Percentiles rank a stretch among this genome's conserved stretches.
These are phyloP conservation scores for Phialophora verrucosa DNA, from an alignment of 2,329 filamentous ascomycete genomes.

Conservation along the genomic window DNA sequence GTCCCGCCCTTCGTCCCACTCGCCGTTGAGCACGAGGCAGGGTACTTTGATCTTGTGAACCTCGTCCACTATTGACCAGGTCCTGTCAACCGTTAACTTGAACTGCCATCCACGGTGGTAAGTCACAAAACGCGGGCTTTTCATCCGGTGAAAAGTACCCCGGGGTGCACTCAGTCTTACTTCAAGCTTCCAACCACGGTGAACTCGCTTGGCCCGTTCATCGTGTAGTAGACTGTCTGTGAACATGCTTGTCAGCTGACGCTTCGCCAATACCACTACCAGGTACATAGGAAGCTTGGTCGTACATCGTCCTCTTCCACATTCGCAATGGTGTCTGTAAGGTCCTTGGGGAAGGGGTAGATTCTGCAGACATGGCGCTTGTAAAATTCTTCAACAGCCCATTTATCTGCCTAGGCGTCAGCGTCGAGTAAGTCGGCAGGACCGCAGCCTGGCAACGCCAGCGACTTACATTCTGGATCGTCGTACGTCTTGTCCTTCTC, in stretches of 20 bases:
- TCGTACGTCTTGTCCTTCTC: constrained; percentile 37
- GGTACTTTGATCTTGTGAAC: constrained; percentile 48
- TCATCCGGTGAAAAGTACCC: too few relatives aligned
- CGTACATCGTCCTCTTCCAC: constrained; percentile 38
- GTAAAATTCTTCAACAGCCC: constrained; percentile 41
- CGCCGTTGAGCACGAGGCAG: constrained; percentile 52
- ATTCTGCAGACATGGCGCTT: constrained; percentile 42
- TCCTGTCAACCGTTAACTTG: not conserved
- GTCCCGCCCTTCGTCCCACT: constrained; percentile 45
- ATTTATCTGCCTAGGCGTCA: constrained; percentile 27
- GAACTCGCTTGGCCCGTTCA: constrained; percentile 50
- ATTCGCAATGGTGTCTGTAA: constrained; percentile 34
- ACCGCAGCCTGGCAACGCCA: not conserved
- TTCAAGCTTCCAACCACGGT: constrained; percentile 49
- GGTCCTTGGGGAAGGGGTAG: constrained; percentile 45
- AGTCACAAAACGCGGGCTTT: not conserved
- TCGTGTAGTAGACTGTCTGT: constrained; percentile 40
- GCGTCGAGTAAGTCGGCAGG: not conserved
- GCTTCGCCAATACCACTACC: not conserved
- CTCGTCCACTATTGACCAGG: constrained; percentile 46
- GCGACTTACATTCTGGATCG: constrained; percentile 36
- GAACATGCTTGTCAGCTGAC: not conserved
- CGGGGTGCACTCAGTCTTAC: constrained; percentile 20
- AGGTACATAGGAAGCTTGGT: not conserved
- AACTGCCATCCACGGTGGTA: not conserved